These are phyloP conservation scores for Candida sojae DNA, from an alignment of 1,139 yeast genomes.

Conservation along the genomic window DNA sequence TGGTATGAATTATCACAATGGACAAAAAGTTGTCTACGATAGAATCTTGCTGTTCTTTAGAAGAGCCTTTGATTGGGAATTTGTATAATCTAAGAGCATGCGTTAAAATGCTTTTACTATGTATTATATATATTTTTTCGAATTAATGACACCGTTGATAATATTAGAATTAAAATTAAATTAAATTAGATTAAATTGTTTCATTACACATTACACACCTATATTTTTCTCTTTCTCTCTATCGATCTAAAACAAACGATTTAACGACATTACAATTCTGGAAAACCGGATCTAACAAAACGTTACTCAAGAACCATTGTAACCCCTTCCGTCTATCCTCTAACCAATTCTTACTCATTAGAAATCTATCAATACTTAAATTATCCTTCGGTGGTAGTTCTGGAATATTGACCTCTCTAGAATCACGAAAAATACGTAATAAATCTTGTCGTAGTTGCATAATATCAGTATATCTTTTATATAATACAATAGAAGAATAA, in stretches of 20 bases:
- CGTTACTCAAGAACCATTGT: slow-evolving; percentile 72
- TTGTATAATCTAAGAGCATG: slow-evolving; percentile 6
- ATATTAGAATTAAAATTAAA: not conserved
- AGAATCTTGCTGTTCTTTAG: slow-evolving; percentile 42
- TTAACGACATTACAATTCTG: slow-evolving; percentile 50
- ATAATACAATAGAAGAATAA: slow-evolving; percentile 51
- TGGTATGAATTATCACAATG: slow-evolving; percentile 69
- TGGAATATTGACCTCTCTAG: slow-evolving; percentile 50
- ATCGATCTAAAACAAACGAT: slow-evolving; percentile 41
- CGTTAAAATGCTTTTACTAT: not conserved
- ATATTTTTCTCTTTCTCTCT: not conserved
- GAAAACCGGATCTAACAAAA: slow-evolving; percentile 64
- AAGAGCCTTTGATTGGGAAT: slow-evolving; percentile 16
- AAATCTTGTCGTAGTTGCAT: slow-evolving; percentile 48
- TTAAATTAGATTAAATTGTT: not conserved
- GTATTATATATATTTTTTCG: not conserved
- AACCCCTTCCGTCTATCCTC: slow-evolving; percentile 65
- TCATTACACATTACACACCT: not conserved
- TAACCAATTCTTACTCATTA: slow-evolving; percentile 51
- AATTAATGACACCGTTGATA: not conserved
- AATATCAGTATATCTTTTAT: slow-evolving; percentile 70
- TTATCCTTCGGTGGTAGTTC: slow-evolving; percentile 64
- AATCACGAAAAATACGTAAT: slow-evolving; percentile 4
- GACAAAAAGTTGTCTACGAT: slow-evolving; percentile 64
- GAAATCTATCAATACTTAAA: slow-evolving; percentile 48